phyloP scores from a whole-genome alignment of 495 filamentous ascomycete species.

The Trichoderma erinaceum region DNA sequence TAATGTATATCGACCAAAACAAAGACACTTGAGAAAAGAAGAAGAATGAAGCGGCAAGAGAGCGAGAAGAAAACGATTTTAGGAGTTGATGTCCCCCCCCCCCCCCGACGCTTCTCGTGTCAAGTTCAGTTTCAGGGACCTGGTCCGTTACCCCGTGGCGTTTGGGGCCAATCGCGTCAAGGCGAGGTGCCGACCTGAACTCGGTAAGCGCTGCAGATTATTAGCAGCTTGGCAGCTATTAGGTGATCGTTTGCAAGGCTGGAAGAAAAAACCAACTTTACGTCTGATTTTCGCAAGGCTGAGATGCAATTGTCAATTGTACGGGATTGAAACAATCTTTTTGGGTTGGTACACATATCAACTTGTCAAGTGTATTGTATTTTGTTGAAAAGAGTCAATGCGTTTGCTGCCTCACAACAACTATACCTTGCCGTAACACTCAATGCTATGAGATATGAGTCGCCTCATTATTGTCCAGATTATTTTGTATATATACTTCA shows the following conservation, averaged over 20 bases:
- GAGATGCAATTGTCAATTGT: too few relatives aligned
- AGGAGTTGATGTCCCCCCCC: not conserved
- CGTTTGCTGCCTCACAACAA: too few relatives aligned
- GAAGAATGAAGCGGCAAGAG: not conserved
- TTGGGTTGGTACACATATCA: too few relatives aligned
- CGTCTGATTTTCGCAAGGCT: too few relatives aligned
- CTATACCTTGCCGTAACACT: not conserved
- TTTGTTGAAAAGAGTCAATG: too few relatives aligned
- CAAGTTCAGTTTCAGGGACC: conserved; percentile 2
- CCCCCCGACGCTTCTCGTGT: not conserved
- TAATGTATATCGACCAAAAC: too few relatives aligned
- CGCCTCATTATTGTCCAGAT: not conserved
- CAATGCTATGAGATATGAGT: not conserved
- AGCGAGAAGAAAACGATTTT: not conserved
- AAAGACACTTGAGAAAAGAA: not conserved
- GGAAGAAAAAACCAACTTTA: too few relatives aligned
- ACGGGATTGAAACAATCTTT: too few relatives aligned
- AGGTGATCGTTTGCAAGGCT: too few relatives aligned
- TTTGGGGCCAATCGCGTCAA: not conserved
- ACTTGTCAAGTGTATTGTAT: too few relatives aligned
- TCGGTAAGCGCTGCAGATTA: not conserved
- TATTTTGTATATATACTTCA: not conserved
- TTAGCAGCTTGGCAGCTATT: too few relatives aligned
- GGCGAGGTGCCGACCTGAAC: too few relatives aligned
- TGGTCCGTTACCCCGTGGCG: not conserved